Conservation (phyloP, 1,284 basidiomycete genomes). For the Paramarasmius palmivorus region DNA sequence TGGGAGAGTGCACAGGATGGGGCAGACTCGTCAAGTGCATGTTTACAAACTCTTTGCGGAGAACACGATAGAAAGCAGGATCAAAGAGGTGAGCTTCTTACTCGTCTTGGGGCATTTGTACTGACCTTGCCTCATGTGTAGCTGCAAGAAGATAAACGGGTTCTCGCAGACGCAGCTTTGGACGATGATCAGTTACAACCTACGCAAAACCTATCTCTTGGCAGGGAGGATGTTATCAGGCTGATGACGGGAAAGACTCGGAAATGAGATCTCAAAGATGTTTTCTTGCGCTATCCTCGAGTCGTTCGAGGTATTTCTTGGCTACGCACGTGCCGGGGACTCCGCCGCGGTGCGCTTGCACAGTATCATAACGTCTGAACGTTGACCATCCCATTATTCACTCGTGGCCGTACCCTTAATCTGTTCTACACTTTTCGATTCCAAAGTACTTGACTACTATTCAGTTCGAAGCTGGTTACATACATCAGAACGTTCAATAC, state of each 20-base stretch:
- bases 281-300: no score
- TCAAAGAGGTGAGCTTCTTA: conserved; percentile 27
- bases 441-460: no score
- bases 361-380: no score
- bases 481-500: no score
- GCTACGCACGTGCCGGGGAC: no score
- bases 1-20: conserved; percentile 61
- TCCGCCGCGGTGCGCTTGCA: no score
- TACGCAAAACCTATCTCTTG: not conserved
- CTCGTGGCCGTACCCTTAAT: no score
- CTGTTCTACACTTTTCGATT: no score
- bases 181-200: conserved; percentile 5
- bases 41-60: conserved; percentile 60
- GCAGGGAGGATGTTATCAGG: conserved; percentile 25
- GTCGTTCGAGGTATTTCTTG: no score
- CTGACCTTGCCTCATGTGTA: not conserved
- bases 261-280: no score
- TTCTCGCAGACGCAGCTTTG: conserved; percentile 9
- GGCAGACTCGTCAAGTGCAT: conserved; percentile 54
- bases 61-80: conserved; percentile 58
- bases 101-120: not conserved
- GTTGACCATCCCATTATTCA: no score
- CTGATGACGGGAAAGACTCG: conserved; percentile 18
- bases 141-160: conserved; percentile 10
- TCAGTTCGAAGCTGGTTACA: no score